These are phyloP conservation scores for Globisporangium emineosum DNA, from an alignment of 352 stramenopile species.

Conservation along the genomic window DNA sequence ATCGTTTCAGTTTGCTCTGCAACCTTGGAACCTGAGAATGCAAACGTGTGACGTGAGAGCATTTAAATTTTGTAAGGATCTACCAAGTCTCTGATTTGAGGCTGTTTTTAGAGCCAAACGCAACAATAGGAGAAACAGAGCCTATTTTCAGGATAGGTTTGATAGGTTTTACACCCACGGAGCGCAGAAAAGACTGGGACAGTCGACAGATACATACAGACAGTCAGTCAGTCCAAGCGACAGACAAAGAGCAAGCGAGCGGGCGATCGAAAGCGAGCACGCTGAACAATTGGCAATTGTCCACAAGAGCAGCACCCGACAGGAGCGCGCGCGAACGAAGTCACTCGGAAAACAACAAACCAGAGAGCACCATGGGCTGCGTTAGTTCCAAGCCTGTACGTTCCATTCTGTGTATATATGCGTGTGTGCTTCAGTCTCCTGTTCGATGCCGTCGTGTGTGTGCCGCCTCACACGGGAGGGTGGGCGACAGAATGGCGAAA, in stretches of 20 bases:
- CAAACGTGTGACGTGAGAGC: slow-evolving; percentile 16
- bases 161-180: not conserved
- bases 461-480: not conserved
- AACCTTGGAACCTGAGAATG: not conserved
- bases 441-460: not conserved
- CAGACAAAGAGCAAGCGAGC: slow-evolving; percentile 1
- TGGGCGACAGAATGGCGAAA: not conserved
- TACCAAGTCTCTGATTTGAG: not conserved
- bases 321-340: slow-evolving; percentile 4
- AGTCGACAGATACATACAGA: slow-evolving; percentile 6
- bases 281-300: slow-evolving; percentile 14
- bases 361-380: slow-evolving; percentile 52
- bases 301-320: slow-evolving; percentile 21
- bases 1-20: slow-evolving; percentile 7
- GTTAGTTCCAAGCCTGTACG: slow-evolving; percentile 71
- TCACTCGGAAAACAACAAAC: not conserved
- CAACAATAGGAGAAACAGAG: slow-evolving; percentile 1
- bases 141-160: not conserved
- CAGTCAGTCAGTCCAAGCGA: not conserved
- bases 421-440: not conserved
- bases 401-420: not conserved
- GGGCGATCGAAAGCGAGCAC: not conserved
- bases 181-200: slow-evolving; percentile 7
- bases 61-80: slow-evolving; percentile 9
- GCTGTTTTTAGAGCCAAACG: slow-evolving; percentile 8